phyloP scores from a whole-genome alignment of 805 yeast species.

The Nakazawaea ishiwadae region DNA sequence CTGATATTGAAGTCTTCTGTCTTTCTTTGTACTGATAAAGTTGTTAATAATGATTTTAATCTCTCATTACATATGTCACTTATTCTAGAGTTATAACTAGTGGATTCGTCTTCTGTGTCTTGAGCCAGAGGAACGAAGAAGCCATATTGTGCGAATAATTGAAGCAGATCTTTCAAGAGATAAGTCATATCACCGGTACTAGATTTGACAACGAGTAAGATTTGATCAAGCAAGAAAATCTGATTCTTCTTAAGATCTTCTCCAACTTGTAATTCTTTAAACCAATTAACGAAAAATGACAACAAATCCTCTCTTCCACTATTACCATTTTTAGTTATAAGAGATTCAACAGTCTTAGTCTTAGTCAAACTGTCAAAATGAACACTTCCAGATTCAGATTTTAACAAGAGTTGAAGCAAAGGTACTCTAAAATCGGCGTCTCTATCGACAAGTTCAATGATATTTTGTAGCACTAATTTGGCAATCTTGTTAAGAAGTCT shows the following conservation, averaged over 20 bases:
- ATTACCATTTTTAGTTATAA: constrained; percentile 23
- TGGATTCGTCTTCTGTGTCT: constrained; percentile 5
- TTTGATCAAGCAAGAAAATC: constrained; percentile 7
- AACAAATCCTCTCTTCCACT: constrained; percentile 15
- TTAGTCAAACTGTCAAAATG: constrained; percentile 77
- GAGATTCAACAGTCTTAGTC: constrained; percentile 53
- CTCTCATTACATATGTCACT: constrained; percentile 51
- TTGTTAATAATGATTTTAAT: constrained; percentile 60
- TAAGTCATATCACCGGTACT: constrained; percentile 19
- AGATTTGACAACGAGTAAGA: not conserved
- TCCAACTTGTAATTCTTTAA: constrained; percentile 5
- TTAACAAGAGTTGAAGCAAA: constrained; percentile 26
- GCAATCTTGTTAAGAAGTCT: constrained; percentile 68
- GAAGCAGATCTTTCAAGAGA: constrained; percentile 1
- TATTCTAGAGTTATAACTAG: constrained; percentile 25
- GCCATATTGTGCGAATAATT: constrained; percentile 19
- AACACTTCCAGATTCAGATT: constrained; percentile 49
- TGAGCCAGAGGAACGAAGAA: constrained; percentile 28
- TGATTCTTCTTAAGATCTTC: constrained; percentile 3
- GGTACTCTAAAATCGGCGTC: constrained; percentile 30
- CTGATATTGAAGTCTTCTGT: constrained; percentile 15
- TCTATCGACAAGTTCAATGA: constrained; percentile 32
- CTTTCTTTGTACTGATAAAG: constrained; percentile 1
- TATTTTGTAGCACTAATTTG: constrained; percentile 38
- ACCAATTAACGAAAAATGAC: constrained; percentile 14